Evolutionary conservation across 2,329 filamentous ascomycete species (phyloP).

Genomic region (Phaeosphaeria sp.): DNA sequence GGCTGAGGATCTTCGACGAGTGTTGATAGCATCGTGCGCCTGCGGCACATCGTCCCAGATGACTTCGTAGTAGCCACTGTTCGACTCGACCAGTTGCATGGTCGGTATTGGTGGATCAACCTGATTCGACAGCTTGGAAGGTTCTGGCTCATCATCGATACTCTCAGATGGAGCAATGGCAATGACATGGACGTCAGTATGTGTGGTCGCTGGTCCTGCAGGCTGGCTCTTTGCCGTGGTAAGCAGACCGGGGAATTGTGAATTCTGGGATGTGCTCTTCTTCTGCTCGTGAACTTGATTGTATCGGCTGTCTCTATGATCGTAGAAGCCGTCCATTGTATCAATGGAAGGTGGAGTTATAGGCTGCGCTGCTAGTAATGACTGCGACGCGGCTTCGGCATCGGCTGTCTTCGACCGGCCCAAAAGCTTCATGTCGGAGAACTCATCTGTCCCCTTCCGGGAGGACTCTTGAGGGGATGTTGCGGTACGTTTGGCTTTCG

Average conservation of each 20-base stretch:
- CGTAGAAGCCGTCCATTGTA: neutral
- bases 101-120: conserved; percentile 37
- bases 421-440: conserved; percentile 8
- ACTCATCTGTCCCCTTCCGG: neutral
- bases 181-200: conserved; percentile 45
- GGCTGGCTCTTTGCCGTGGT: conserved; percentile 23
- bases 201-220: conserved; percentile 39
- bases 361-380: conserved; percentile 6
- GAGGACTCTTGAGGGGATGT: conserved; percentile 20
- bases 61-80: conserved; percentile 34
- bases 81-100: conserved; percentile 42
- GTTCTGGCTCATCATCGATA: neutral
- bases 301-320: neutral
- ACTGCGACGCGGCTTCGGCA: conserved; percentile 25
- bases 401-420: conserved; percentile 41
- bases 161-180: conserved; percentile 30
- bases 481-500: conserved; percentile 29
- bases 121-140: conserved; percentile 1
- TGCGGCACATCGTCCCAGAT: conserved; percentile 39
- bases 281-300: neutral
- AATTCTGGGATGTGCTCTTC: neutral
- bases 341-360: conserved; percentile 6
- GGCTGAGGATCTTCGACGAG: conserved; percentile 28
- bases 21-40: conserved; percentile 10
- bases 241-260: conserved; percentile 17